Evolutionary conservation across 805 yeast species (phyloP).

Genomic region (Groenewaldozyma tartarivorans): DNA sequence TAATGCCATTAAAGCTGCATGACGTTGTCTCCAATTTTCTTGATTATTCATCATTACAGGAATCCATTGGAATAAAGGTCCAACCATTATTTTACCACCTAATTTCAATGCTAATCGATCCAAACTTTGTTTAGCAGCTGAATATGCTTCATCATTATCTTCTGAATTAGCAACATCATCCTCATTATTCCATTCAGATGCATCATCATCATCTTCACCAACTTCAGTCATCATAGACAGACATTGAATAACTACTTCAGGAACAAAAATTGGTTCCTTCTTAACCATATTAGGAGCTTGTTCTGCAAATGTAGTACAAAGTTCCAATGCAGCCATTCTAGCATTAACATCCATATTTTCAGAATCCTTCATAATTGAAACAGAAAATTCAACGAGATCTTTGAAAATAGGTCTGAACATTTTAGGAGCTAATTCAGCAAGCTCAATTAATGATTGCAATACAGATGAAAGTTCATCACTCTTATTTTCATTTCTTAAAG

Average conservation of each 20-base stretch:
- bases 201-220: conserved; percentile 77
- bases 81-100: conserved; percentile 76
- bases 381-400: conserved; percentile 75
- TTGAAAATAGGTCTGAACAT: conserved; percentile 87
- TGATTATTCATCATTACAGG: conserved; percentile 69
- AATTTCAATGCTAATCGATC: conserved; percentile 81
- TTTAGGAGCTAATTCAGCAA: conserved; percentile 90
- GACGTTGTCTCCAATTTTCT: conserved; percentile 83
- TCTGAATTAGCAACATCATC: conserved; percentile 71
- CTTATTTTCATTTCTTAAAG: conserved; percentile 68
- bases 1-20: conserved; percentile 93
- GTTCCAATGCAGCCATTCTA: conserved; percentile 79
- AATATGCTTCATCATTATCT: conserved; percentile 77
- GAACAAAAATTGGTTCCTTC: conserved; percentile 60
- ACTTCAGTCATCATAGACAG: conserved; percentile 87
- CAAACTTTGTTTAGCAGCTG: conserved; percentile 88
- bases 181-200: conserved; percentile 75
- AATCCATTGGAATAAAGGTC: conserved; percentile 75
- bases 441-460: conserved; percentile 80
- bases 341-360: conserved; percentile 67
- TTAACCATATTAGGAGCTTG: conserved; percentile 94
- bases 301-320: conserved; percentile 84
- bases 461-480: conserved; percentile 77
- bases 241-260: conserved; percentile 61
- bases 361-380: conserved; percentile 71